phyloP scores from a whole-genome alignment of 2,329 filamentous ascomycete species.

The Fusarium kyushuense region DNA sequence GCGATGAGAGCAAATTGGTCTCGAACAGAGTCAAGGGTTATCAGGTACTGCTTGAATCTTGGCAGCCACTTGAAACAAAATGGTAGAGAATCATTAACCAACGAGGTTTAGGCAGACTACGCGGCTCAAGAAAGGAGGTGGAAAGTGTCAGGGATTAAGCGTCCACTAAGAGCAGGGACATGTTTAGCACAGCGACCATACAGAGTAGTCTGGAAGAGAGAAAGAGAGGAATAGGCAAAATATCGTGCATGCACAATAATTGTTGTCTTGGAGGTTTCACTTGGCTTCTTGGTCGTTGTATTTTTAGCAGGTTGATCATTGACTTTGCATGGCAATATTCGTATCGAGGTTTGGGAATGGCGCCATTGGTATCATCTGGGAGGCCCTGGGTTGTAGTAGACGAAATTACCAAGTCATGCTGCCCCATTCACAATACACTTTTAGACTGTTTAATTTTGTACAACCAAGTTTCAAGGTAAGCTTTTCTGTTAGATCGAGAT shows the following conservation, averaged over 20 bases:
- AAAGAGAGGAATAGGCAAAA: not conserved
- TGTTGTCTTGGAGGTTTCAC: not conserved
- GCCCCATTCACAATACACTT: not conserved
- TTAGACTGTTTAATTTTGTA: not conserved
- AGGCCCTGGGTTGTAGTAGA: not conserved
- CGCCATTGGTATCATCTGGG: not conserved
- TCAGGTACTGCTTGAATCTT: conserved; percentile 20
- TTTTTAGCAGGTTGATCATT: conserved; percentile 1
- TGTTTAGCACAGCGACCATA: not conserved
- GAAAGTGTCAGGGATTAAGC: conserved; percentile 9
- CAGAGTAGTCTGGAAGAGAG: not conserved
- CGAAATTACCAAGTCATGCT: not conserved
- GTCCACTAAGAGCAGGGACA: conserved; percentile 16
- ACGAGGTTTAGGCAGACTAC: conserved; percentile 22
- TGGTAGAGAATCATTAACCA: conserved; percentile 32
- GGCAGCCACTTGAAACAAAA: conserved; percentile 38
- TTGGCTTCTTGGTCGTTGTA: not conserved
- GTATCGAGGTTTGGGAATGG: conserved; percentile 14
- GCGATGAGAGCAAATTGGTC: conserved; percentile 8
- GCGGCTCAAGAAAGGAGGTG: conserved; percentile 39
- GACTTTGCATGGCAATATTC: not conserved
- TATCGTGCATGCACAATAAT: not conserved
- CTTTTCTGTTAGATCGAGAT: not conserved
- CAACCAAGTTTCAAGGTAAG: not conserved
- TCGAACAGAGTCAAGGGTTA: conserved; percentile 1